Evolutionary conservation across 2,329 filamentous ascomycete genomes (phyloP), one percentile per base, ranked within the genome.

Genomic region (Leptographium galeiforme): DNA sequence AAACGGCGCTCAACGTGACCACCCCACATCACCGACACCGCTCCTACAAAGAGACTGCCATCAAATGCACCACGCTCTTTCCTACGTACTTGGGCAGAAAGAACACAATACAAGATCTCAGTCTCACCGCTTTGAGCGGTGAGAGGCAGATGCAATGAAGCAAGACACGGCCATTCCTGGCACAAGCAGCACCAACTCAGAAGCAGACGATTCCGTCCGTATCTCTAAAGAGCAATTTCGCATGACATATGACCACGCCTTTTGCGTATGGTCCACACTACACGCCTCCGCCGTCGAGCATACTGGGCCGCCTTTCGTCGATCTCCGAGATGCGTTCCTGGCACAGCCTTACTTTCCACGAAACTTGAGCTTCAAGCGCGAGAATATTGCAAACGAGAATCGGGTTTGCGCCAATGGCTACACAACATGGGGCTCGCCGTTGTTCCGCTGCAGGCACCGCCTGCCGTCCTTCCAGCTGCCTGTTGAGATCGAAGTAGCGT

Each of bases 221-320:
- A 43, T 53, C 39, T 53, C 51, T 32, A 30, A 53, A 1, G 46
- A 49, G 18, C 39, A 32, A 8, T 53, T 53, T 18, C 32, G 46
- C 39, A 36, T 16, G 12, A 45, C 39, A 30, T 53, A 53, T 30
- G 46, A 53, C 4, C 34, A 39, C 44, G 51, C 32, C 45, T 53
- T 53, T 30, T 33, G 19, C 18, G n/a, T 49, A 39, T 53, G 32
- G 51, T 48, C 46, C 14, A 30, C 38, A 44, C 38, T 53, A 30
- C 51, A 53, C 34, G 39, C 45, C 39, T 49, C 46, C 7, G 51
- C 46, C 39, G 51, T 44, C 39, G 18, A 53, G 51, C 12, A 32
- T 45, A 53, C 51, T 8, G 32, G 51, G 19, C 46, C 51, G 44
- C 13, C 62, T 68, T 54, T 34, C n/a, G 41, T 50, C 38, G 41